Percentiles rank a stretch among this genome's conserved stretches.
Conservation (phyloP, 2,329 filamentous ascomycete species). For the Sporothrix humicola region DNA sequence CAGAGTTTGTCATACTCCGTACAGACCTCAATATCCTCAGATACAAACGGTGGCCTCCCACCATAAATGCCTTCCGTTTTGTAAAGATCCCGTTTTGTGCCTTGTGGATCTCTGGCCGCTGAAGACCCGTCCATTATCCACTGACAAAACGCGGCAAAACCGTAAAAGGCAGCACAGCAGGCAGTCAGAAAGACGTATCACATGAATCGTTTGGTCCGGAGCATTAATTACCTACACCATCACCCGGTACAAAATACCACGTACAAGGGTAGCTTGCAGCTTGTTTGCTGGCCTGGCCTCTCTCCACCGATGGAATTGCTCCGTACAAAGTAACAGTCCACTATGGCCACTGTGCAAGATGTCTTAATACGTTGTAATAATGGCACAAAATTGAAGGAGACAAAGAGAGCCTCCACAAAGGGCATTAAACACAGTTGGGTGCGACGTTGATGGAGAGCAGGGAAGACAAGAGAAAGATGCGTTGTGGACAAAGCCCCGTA, state of each 20-base stretch:
- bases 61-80: too few relatives aligned
- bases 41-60: too few relatives aligned
- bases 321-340: neutral
- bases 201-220: slow-evolving; percentile 16
- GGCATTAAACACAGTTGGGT: slow-evolving; percentile 1
- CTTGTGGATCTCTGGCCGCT: neutral
- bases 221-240: slow-evolving; percentile 23
- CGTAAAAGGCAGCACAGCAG: neutral
- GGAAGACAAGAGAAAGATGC: neutral
- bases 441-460: slow-evolving; percentile 1
- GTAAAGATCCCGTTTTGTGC: too few relatives aligned
- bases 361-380: slow-evolving; percentile 16
- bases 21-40: too few relatives aligned
- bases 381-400: slow-evolving; percentile 9
- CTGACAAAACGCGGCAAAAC: neutral
- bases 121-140: neutral
- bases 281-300: slow-evolving; percentile 9
- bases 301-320: neutral
- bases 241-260: slow-evolving; percentile 25
- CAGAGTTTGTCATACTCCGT: too few relatives aligned
- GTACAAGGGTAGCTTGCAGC: slow-evolving; percentile 33
- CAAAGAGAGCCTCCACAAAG: neutral
- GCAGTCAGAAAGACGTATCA: slow-evolving; percentile 11
- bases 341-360: neutral
- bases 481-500: neutral